Base-by-base conservation (phyloP, 75 land plant genomes). In the Chamaecyparis obtusa region DNA sequence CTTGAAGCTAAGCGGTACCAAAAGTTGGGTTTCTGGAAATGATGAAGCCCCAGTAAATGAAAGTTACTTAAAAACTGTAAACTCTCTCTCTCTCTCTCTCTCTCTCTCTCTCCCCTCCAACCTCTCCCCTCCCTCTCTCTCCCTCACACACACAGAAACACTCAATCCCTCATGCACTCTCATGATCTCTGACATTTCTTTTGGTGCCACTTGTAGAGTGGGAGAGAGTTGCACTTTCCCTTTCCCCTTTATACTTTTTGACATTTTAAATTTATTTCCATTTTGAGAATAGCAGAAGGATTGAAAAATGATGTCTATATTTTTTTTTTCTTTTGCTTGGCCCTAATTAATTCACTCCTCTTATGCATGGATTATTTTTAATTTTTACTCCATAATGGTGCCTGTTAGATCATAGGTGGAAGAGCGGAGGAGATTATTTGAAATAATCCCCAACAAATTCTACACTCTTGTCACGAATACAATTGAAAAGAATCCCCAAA, bases 11-110 rank as follows among this genome's bases (percentile, higher is more conserved):
- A 89, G 86, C 21, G 87, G 69, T 81, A 93, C 94, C 10, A 89
- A 88, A 17, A 87, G 91, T 48, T 96, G 97, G 97, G 30, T 90
- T 85, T 82, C 88, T 15, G 96, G 97, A 33, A 88, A 89, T 35
- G 86, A 74, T 27, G 85, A 84, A 86, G 93, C 95, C 39, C 95
- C 97, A 54, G 56, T 83, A 36, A 94, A 95, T 55, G 64, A 84
- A 84, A 84, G 9, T 51, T 37, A 24, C 15, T 33, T 60, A 17
- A 54, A 32, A 30, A 91, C 87, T 92, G 96, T 95, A 57, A 49
- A 24, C 2, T 4, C 15, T 48, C 49, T 49, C 85, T 67, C n/a
- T 71, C 56, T 35, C 19, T 54, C 57, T 46, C 48, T 5, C 48
- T 5, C 48, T 5, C 48, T 5, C 48, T 5, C 48, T 8, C 51